Evolutionary conservation across 2,329 filamentous ascomycete species (phyloP).

Genomic region (Neodidymelliopsis sp.): DNA sequence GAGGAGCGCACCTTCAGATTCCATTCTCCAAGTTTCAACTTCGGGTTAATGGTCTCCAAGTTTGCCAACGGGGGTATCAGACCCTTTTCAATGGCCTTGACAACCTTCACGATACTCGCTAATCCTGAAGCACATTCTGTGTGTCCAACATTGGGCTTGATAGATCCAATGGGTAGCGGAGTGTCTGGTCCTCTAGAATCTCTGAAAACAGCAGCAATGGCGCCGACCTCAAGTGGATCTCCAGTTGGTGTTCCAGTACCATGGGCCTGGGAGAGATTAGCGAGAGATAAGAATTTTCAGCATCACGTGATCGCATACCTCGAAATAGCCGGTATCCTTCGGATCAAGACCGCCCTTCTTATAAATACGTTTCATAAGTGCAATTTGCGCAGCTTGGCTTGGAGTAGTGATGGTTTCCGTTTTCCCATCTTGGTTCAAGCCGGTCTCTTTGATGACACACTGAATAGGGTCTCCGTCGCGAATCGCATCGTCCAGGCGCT

Average conservation of each 20-base stretch:
- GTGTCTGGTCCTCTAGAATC: background rate
- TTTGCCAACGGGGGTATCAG: slow-evolving; percentile 32
- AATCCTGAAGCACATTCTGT: slow-evolving; percentile 34
- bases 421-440: slow-evolving; percentile 24
- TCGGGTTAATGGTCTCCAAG: slow-evolving; percentile 24
- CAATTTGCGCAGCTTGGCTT: slow-evolving; percentile 53
- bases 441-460: slow-evolving; percentile 37
- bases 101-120: slow-evolving; percentile 37
- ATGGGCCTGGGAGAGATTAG: no score
- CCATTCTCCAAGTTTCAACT: slow-evolving; percentile 11
- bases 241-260: slow-evolving; percentile 65
- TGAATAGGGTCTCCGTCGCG: slow-evolving; percentile 38
- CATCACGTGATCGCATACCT: no score
- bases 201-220: slow-evolving; percentile 22
- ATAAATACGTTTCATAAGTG: slow-evolving; percentile 12
- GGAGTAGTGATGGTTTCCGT: slow-evolving; percentile 26
- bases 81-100: slow-evolving; percentile 33
- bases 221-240: slow-evolving; percentile 33
- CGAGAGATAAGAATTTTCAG: no score
- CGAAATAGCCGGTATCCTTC: slow-evolving; percentile 35
- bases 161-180: slow-evolving; percentile 30
- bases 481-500: slow-evolving; percentile 34
- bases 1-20: background rate
- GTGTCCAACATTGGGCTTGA: slow-evolving; percentile 45
- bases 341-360: slow-evolving; percentile 42